Evolutionary conservation across 495 filamentous ascomycete species (phyloP).

Genomic region (Entonaema liquescens): DNA sequence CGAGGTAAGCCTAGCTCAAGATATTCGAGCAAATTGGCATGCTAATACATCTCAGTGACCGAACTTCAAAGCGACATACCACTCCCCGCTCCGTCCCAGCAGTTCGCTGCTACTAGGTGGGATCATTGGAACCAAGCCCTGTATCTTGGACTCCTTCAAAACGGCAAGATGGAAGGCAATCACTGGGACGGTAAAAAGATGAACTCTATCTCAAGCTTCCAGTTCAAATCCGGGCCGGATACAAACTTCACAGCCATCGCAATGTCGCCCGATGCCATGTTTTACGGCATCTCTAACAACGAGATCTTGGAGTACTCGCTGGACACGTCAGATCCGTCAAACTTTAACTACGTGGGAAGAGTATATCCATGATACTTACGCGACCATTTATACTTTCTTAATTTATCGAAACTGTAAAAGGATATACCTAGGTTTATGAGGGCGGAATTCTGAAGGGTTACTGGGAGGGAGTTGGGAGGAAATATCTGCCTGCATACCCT

Average conservation of each 20-base stretch:
- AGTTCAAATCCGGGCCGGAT: slow-evolving; percentile 25
- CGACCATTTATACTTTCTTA: slow-evolving; percentile 10
- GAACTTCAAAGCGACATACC: slow-evolving; percentile 35
- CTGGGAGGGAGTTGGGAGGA: slow-evolving; percentile 21
- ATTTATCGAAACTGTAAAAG: slow-evolving; percentile 14
- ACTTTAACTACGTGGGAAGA: slow-evolving; percentile 33
- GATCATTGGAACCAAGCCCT: slow-evolving; percentile 33
- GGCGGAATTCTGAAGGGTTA: slow-evolving; percentile 5
- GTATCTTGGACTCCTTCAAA: slow-evolving; percentile 26
- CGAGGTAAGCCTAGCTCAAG: slow-evolving; percentile 20
- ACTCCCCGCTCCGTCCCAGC: slow-evolving; percentile 24
- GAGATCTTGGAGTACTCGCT: slow-evolving; percentile 35
- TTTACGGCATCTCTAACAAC: slow-evolving; percentile 38
- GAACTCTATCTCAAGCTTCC: slow-evolving; percentile 13
- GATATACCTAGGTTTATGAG: slow-evolving; percentile 9
- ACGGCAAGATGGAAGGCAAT: slow-evolving; percentile 24
- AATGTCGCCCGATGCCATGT: slow-evolving; percentile 37
- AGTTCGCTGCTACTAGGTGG: slow-evolving; percentile 37
- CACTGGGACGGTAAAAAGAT: slow-evolving; percentile 27
- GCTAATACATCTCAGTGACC: slow-evolving; percentile 26
- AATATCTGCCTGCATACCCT: slow-evolving; percentile 1
- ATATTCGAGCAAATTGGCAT: not conserved
- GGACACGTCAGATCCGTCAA: slow-evolving; percentile 30
- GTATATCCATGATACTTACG: slow-evolving; percentile 25
- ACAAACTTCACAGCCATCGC: slow-evolving; percentile 40